Base-by-base conservation (phyloP, 495 filamentous ascomycete genomes). In the Aspergillus diversus region DNA sequence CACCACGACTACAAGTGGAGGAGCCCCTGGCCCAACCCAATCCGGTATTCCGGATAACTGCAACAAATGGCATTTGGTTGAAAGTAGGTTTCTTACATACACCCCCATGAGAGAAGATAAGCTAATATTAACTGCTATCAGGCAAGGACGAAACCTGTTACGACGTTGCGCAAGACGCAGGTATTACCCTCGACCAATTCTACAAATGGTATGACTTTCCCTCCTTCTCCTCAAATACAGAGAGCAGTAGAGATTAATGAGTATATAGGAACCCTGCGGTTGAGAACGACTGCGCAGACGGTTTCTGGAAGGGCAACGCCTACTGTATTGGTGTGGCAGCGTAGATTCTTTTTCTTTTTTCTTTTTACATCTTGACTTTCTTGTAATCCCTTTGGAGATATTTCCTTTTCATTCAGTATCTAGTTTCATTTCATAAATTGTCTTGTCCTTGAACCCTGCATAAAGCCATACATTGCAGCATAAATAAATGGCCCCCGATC, bases 171-270 rank as follows among this genome's bases (percentile, higher is more conserved):
- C 16, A 37, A 15, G 37, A 58, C 50, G 56, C 59, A 21, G 34
- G 27, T 34, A 69, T 65, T 57, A 78, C 72, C 58, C 60, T 61
- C 1, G 68, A 76, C 4, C 69, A 77, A 31, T 64, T 64, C 21
- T 56, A 61, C 63, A 63, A n/a, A 57, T 76, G 27, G 64, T 53
- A 63, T 37, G 59, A 42, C 13, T 35, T 37, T 4, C 6, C 7
- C 1, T 5, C 2, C 2, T 27, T 27, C 21, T 1, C 46, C 46
- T 48, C 4, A 48, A 21, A 8, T 13, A 1, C 16, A n/a, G 1
- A n/a, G 16, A n/a, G 4, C 6, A n/a, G 17, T 39, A 11, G 12
- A 21, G n/a, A 7, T 21, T 46, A 39, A 33, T 27, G 37, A 6
- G 16, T 39, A 48, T 27, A 27, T 33, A 57, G 60, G 53, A 63